Percentiles rank a stretch among this genome's conserved stretches.
These are phyloP conservation scores for Erodium chrysanthum DNA, from an alignment of 441 rosid genomes.

Conservation along the genomic window DNA sequence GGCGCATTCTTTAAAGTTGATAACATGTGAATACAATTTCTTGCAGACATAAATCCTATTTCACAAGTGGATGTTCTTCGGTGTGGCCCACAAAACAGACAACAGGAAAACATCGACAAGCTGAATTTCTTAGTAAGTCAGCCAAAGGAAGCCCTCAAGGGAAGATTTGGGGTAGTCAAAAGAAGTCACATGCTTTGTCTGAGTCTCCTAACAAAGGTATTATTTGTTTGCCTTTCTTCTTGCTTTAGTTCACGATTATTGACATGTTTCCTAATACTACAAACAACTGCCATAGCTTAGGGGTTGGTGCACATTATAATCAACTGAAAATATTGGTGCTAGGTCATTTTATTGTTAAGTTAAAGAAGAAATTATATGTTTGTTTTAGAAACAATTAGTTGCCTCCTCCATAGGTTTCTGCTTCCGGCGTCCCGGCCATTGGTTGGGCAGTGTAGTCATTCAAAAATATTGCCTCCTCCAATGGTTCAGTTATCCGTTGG, in stretches of 20 bases:
- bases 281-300: too few species aligned
- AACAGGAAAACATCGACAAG: constrained; percentile 26
- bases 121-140: constrained; percentile 51
- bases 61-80: constrained; percentile 23
- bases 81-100: constrained; percentile 18
- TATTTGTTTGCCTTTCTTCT: neutral
- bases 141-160: constrained; percentile 30
- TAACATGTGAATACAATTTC: neutral
- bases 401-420: too few species aligned
- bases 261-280: too few species aligned
- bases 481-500: too few species aligned
- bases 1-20: neutral
- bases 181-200: constrained; percentile 34
- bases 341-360: too few species aligned
- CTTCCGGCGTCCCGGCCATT: too few species aligned
- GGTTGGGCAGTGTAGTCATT: too few species aligned
- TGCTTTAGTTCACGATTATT: neutral
- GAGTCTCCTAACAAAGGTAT: constrained; percentile 60
- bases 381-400: too few species aligned
- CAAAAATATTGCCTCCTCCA: too few species aligned
- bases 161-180: constrained; percentile 41
- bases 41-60: neutral
- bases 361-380: too few species aligned
- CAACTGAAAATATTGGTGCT: too few species aligned
- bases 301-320: too few species aligned